Conservation (phyloP, 148 eudicot genomes). For the Hydrangea macrophylla region DNA sequence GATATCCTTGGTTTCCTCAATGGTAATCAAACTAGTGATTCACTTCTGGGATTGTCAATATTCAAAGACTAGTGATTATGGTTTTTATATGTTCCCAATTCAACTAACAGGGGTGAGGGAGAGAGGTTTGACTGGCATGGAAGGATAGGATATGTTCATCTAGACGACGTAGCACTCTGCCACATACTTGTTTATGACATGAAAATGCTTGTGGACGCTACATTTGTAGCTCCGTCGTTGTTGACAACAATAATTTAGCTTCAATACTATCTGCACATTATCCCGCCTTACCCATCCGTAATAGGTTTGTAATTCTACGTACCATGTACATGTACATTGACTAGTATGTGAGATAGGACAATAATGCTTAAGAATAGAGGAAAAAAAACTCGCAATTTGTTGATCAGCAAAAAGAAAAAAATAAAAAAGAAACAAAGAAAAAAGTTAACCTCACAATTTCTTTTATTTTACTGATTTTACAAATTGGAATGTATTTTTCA, state of each 20-base stretch:
- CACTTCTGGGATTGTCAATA: too few species aligned
- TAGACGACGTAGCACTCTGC: slow-evolving; percentile 80
- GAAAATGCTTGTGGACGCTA: slow-evolving; percentile 71
- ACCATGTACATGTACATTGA: too few species aligned
- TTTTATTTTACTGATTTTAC: too few species aligned
- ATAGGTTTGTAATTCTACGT: slow-evolving; percentile 29
- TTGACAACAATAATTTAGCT: slow-evolving; percentile 58
- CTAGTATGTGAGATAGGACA: too few species aligned
- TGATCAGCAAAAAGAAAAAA: too few species aligned
- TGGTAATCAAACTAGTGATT: slow-evolving; percentile 43
- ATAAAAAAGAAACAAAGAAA: too few species aligned
- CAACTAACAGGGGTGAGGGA: slow-evolving; percentile 52
- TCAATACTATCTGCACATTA: slow-evolving; percentile 56
- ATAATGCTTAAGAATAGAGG: too few species aligned
- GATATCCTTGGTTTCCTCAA: slow-evolving; percentile 83
- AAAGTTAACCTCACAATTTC: too few species aligned
- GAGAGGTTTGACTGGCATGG: slow-evolving; percentile 69
- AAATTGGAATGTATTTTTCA: slow-evolving; percentile 23
- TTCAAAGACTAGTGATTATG: too few species aligned
- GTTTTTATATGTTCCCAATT: neutral
- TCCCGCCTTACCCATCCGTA: slow-evolving; percentile 68
- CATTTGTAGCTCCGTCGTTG: slow-evolving; percentile 68
- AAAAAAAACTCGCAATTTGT: too few species aligned
- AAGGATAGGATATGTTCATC: slow-evolving; percentile 93
- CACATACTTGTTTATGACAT: slow-evolving; percentile 81